Conservation (phyloP, 495 filamentous ascomycete species). For the Jackrogersella multiformis region DNA sequence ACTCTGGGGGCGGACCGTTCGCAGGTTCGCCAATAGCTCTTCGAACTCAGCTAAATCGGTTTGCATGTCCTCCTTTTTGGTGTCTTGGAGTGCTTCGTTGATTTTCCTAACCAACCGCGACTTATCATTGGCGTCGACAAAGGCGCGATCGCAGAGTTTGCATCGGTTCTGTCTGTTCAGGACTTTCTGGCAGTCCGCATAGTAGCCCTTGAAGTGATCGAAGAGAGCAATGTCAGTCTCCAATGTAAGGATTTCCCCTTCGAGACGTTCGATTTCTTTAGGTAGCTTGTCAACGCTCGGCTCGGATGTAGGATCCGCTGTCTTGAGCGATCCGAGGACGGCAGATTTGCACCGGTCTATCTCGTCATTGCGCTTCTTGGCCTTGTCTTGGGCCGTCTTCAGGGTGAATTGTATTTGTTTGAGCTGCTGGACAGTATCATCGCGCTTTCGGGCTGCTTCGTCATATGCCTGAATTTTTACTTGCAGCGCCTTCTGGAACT, state of each 20-base stretch:
- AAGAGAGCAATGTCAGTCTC: conserved; percentile 71
- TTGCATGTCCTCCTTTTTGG: conserved; percentile 61
- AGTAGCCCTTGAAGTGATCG: conserved; percentile 70
- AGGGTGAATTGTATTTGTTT: conserved; percentile 82
- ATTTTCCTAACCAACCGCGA: conserved; percentile 69
- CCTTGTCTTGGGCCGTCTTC: conserved; percentile 65
- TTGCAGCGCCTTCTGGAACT: conserved; percentile 73
- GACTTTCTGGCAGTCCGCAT: conserved; percentile 64
- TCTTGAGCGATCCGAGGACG: conserved; percentile 55
- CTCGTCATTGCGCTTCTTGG: conserved; percentile 71
- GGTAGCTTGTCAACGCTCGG: conserved; percentile 53
- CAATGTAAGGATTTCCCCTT: conserved; percentile 67
- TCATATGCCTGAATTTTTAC: conserved; percentile 59
- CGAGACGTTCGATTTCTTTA: conserved; percentile 54
- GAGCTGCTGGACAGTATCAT: conserved; percentile 73
- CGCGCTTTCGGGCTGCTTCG: conserved; percentile 73
- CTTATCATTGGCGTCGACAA: conserved; percentile 64
- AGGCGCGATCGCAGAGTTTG: conserved; percentile 71
- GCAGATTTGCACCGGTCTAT: conserved; percentile 64
- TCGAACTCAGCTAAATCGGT: conserved; percentile 63
- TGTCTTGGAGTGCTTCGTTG: conserved; percentile 65
- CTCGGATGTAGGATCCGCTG: conserved; percentile 44
- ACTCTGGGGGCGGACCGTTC: conserved; percentile 69
- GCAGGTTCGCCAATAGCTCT: conserved; percentile 64
- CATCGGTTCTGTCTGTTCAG: conserved; percentile 72